Base-by-base conservation (phyloP, 2,329 filamentous ascomycete genomes). In the Ophiocordyceps unilateralis region DNA sequence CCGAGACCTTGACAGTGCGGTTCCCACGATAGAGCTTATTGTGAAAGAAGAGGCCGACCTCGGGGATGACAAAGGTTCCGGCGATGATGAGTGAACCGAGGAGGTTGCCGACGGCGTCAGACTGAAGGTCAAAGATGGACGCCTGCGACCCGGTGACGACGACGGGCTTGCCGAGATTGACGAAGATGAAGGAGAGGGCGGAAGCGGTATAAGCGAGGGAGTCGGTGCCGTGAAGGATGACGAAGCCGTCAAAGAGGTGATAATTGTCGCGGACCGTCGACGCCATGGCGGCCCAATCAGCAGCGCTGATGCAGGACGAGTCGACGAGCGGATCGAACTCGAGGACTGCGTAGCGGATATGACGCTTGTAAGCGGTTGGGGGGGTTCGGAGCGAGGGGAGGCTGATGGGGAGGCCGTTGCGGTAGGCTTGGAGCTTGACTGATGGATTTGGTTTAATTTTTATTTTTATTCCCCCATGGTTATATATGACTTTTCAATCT, bases 1-100 rank as follows among this genome's bases (percentile, higher is more conserved):
- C 83, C 14, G 85, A 88, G 26, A 93, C 77, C 60, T 95, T 95
- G 48, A 84, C 91, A 10, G 83, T 79, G 46, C 88, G 71, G 61
- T 93, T 94, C 15, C 88, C 88, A 22, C 88, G 78, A 64, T 88
- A 93, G 19, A 95, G 73, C 50, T 80, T 85, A 64, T 93, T 83
- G 61, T 91, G 85, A 69, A 95, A 95, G 67, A 93, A 94, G 30
- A 95, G 71, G 57, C 85, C 88, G 43, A 95, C 88, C 59, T 94
- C 88, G 0, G 88, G 87, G 45, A 95, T 85, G 65, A 86, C 83
- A 56, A 93, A 93, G 46, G 91, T 91, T 28, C 86, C 86, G 3
- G 88, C 88, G 44, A 94, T 81, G 55, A 94, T 86, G 54, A 94
- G 71, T 1, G 85, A 88, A 19, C 84, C 84, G 5, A 94, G 73